phyloP scores from a whole-genome alignment of 148 eudicot species.

The Mesembryanthemum crystallinum region DNA sequence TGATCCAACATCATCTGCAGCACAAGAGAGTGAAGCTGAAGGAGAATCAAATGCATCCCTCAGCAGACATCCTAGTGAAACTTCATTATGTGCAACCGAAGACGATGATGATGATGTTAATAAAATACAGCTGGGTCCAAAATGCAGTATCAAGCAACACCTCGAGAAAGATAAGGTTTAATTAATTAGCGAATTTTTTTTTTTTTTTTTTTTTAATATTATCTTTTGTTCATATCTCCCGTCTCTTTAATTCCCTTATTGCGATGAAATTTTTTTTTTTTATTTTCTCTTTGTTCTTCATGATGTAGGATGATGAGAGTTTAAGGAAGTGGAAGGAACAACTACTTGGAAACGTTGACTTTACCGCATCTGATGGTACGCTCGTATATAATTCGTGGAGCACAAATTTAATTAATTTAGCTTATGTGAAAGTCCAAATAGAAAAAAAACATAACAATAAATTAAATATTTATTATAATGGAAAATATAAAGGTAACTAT shows the following conservation, averaged over 20 bases:
- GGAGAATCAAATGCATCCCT: conserved; percentile 12
- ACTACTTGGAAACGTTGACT: conserved; percentile 68
- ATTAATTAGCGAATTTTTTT: too few species aligned
- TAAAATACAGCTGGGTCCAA: conserved; percentile 57
- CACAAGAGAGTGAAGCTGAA: conserved; percentile 25
- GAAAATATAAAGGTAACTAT: too few species aligned
- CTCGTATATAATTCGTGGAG: too few species aligned
- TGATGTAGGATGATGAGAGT: conserved; percentile 70
- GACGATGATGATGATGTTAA: conserved; percentile 60
- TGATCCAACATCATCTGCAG: conserved; percentile 26
- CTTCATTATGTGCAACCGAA: conserved; percentile 45
- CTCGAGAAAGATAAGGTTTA: conserved; percentile 73
- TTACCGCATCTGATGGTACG: conserved; percentile 43
- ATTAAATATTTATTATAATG: too few species aligned
- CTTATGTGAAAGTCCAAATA: too few species aligned
- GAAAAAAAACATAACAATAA: too few species aligned
- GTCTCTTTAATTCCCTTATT: too few species aligned
- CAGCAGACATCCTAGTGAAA: conserved; percentile 41
- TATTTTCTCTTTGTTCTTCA: not conserved
- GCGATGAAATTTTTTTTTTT: not conserved
- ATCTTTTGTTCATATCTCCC: not conserved
- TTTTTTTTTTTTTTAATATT: not conserved
- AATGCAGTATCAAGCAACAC: conserved; percentile 56
- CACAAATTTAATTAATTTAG: too few species aligned
- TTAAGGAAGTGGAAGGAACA: conserved; percentile 83